Evolutionary conservation across 2,329 filamentous ascomycete species (phyloP).

Genomic region (Stemphylium vesicarium): DNA sequence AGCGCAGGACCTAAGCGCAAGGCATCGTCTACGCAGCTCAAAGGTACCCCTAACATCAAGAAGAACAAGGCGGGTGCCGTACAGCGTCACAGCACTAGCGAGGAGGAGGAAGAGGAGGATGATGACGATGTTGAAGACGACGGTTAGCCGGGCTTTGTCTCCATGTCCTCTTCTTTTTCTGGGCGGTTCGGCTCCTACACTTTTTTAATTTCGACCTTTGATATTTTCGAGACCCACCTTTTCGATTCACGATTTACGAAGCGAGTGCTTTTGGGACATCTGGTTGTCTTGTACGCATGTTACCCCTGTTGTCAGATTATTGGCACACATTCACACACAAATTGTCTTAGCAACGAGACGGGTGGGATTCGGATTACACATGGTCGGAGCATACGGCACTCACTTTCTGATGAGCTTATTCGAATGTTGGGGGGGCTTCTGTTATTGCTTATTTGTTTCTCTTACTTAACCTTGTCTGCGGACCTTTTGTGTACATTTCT

Average conservation of each 20-base stretch:
- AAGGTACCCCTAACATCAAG: conserved; percentile 50
- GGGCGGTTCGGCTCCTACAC: conserved; percentile 19
- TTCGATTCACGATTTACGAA: conserved; percentile 48
- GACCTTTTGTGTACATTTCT: conserved; percentile 20
- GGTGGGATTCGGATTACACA: conserved; percentile 30
- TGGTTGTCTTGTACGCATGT: conserved; percentile 39
- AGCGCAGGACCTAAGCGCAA: conserved; percentile 41
- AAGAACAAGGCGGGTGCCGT: conserved; percentile 56
- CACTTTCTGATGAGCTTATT: conserved; percentile 1
- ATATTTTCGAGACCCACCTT: conserved; percentile 26
- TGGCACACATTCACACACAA: conserved; percentile 37
- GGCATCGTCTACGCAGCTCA: conserved; percentile 38
- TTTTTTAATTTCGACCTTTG: conserved; percentile 30
- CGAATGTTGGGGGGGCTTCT: conserved; percentile 2
- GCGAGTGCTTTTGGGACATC: conserved; percentile 43
- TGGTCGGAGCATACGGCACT: conserved; percentile 28
- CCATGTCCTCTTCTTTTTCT: conserved; percentile 6
- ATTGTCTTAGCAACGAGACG: conserved; percentile 41
- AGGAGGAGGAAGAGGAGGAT: conserved; percentile 60
- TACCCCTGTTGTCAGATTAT: conserved; percentile 33
- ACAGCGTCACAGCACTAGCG: conserved; percentile 54
- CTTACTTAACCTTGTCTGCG: conserved; percentile 11
- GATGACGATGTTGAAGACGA: conserved; percentile 60
- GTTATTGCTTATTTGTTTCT: conserved; percentile 10
- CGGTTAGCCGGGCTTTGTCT: conserved; percentile 26